Evolutionary conservation across 495 filamentous ascomycete genomes (phyloP), one percentile per base, ranked within the genome.

Genomic region (Aspergillus baeticus): DNA sequence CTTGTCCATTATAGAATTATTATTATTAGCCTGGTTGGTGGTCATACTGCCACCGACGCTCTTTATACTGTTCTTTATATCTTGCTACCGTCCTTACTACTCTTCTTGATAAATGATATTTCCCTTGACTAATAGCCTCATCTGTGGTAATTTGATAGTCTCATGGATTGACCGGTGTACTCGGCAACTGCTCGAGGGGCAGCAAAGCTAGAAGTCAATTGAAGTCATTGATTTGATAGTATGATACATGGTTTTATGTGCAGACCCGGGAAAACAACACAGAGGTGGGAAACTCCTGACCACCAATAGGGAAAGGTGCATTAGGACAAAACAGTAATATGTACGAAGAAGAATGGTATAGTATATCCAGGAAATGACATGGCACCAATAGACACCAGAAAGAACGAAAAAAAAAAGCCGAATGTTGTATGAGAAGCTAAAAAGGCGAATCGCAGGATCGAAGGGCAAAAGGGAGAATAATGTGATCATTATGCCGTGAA

Each of bases 401-500:
- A 42, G 45, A 35, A 15, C 10, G 18, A 20, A 6, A 35, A 51
- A 51, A 34, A 50, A 54, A 44, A 61, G 34, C 49, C 52, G 53
- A 36, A 59, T 17, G 42, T 41, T 34, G 21, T 34, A 43, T 15
- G 13, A 33, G 18, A 14, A 41, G 37, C 23, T 6, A 41, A 13
- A 20, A 43, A 36, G 41, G 22, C 22, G 20, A 45, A 39, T 18
- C 37, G 37, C 31, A 21, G 15, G 26, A 39, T 11, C 2, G 48
- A 22, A 13, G 23, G 10, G 21, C 5, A 39, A n/a, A 48, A 18
- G 23, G 31, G 15, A 26, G 34, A 26, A 18, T n/a, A 45, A 46
- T 60, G 48, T 73, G 66, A 71, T 79, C 70, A 75, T 70, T 66
- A 72, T 43, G 72, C 69, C 41, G 76, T 75, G 41, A 77, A 73